Evolutionary conservation across 805 yeast species (phyloP), one percentile per base, ranked within the genome.

Genomic region (Cyberlindnera suaveolens): DNA sequence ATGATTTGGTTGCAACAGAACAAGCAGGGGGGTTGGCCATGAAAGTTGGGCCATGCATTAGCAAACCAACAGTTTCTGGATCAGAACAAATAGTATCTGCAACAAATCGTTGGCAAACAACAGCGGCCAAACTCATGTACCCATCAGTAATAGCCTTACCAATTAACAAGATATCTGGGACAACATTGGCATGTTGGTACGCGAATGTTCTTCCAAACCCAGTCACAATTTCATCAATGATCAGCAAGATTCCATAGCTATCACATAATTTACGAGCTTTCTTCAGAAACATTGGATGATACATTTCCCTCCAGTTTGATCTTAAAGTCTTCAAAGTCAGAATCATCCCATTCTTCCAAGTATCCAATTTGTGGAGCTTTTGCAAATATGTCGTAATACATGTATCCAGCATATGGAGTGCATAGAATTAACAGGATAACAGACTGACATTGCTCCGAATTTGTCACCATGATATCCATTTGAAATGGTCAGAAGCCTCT

Each of bases 381-480:
- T 5, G 53, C 58, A 44, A 62, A 66, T 7, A 51, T 48, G 27
- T 57, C 56, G 26, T 50, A 39, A 48, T 62, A 35, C 52, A 68
- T 37, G 51, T 60, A 53, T 39, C 59, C 48, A 52, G 60, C 43
- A 50, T 55, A 54, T 44, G 51, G 59, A 27, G 43, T 66, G 69
- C 59, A 64, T 64, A 8, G 60, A 60, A 32, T 58, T 59, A 1
- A 64, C 58, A 2, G 58, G 54, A 31, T 58, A 62, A 46, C 68
- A 64, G 6, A 64, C 67, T 14, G 69, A 64, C 56, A 66, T 65
- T 15, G 66, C 70, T 27, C 68, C 70, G 33, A 65, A 50, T 1
- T n/a, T n/a, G 67, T 68, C 64, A 11, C 72, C 72, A 41, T 66
- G 71, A 45, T 65, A 67, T 26, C 68, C 68, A 36, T 54, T 55